Base-by-base conservation (phyloP, 192 early-diverging fungal genomes). In the Thamnidium elegans region DNA sequence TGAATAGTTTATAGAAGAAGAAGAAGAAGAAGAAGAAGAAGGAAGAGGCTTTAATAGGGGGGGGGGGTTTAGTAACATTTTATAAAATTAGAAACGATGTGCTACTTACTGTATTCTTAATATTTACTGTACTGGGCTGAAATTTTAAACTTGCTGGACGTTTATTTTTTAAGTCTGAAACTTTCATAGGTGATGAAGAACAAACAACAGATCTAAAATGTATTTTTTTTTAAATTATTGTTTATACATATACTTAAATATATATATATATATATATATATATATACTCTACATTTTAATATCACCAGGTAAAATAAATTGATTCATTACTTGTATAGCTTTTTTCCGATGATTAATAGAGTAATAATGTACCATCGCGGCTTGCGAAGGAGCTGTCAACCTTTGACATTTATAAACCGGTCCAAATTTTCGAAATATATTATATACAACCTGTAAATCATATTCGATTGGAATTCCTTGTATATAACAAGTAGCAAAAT, bases 341-440 rank as follows among this genome's bases (percentile, higher is more conserved):
- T 56, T n/a, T 10, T 56, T 31, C 3, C 42, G 42, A 45, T 60
- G 23, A 10, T 60, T 60, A n/a, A 60, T 42, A 26, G 58, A 60
- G 6, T 43, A 47, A 60, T 60, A 47, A n/a, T 45, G 39, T 23
- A 47, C 42, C 13, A 56, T 56, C 9, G 17, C 31, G 0, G 4
- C 7, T 39, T 39, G 7, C 9, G 55, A 36, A 39, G 31, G n/a
- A 3, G 31, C 34, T 39, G 31, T 56, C 10, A 56, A 39, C 30
- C 23, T 44, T 36, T 60, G 58, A 47, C 39, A 45, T 60, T 60
- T 43, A 47, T 46, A 42, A 45, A 60, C 39, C 4, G 58, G 42
- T 4, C 58, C 58, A 60, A 42, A 23, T 3, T 47, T 43, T 26
- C 26, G 26, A 32, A 36, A 60, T 26, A 46, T 44, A 60, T 7